Conservation (phyloP, 2,329 filamentous ascomycete genomes). For the Plectosphaerella sp. region DNA sequence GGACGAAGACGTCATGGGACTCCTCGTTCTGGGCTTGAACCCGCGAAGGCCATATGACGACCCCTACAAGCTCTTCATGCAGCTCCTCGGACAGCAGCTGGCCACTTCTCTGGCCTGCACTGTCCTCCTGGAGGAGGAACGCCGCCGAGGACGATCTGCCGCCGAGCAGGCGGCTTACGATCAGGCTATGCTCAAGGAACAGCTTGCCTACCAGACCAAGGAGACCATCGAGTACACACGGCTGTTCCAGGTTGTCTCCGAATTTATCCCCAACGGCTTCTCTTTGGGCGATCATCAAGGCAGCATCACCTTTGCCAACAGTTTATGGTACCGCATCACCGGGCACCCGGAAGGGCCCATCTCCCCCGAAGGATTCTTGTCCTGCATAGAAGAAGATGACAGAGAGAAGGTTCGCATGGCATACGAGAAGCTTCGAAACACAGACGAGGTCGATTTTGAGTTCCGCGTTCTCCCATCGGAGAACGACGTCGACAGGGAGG, state of each 20-base stretch:
- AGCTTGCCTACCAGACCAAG: conserved; percentile 53
- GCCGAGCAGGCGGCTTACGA: conserved; percentile 64
- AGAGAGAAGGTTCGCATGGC: conserved; percentile 32
- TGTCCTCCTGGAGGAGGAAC: conserved; percentile 67
- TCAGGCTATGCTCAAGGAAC: conserved; percentile 60
- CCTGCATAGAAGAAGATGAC: conserved; percentile 43
- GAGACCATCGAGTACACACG: conserved; percentile 52
- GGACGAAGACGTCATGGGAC: conserved; percentile 60
- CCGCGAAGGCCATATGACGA: conserved; percentile 68
- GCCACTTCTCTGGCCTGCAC: conserved; percentile 67
- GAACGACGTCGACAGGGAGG: conserved; percentile 2
- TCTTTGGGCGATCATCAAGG: conserved; percentile 64
- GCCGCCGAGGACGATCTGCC: conserved; percentile 45
- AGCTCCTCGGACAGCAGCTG: conserved; percentile 48
- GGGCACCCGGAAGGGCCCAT: conserved; percentile 32
- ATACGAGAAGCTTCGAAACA: conserved; percentile 33
- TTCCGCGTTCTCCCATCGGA: conserved; percentile 32
- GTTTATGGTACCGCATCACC: conserved; percentile 56
- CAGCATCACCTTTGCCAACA: conserved; percentile 66
- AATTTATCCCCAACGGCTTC: conserved; percentile 71
- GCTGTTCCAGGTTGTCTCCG: conserved; percentile 65
- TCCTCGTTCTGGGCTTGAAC: conserved; percentile 67
- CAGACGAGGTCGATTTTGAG: conserved; percentile 38
- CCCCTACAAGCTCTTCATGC: conserved; percentile 66
- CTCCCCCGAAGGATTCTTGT: conserved; percentile 30